Evolutionary conservation across 106 monocot genomes (phyloP).

Genomic region (Phalaenopsis aphrodite): DNA sequence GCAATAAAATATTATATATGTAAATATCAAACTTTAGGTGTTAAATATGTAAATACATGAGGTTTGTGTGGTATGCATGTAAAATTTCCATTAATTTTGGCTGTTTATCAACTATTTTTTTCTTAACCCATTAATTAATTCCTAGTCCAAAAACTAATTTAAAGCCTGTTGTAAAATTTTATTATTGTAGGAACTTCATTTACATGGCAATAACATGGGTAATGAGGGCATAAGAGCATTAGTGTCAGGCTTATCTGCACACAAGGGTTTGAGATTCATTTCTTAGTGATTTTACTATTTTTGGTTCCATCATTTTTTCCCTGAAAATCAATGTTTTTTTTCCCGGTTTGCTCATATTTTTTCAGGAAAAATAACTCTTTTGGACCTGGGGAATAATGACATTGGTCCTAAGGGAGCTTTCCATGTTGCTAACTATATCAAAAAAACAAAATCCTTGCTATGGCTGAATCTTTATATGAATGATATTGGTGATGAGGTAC

Average conservation of each 20-base stretch:
- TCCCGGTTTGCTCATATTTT: background rate
- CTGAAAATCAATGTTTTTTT: background rate
- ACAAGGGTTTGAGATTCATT: conserved; percentile 49
- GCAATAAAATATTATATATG: too few species aligned
- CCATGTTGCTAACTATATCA: conserved; percentile 86
- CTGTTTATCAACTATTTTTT: background rate
- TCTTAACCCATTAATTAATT: background rate
- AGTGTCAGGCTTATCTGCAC: conserved; percentile 66
- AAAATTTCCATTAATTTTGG: background rate
- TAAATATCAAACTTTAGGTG: too few species aligned
- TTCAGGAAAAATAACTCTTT: conserved; percentile 73
- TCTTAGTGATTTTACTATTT: background rate
- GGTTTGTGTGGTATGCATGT: too few species aligned
- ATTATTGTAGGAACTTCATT: conserved; percentile 74
- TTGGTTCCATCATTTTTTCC: background rate
- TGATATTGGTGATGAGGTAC: conserved; percentile 95
- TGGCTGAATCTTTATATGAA: conserved; percentile 99
- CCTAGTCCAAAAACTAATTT: background rate
- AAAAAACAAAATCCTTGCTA: conserved; percentile 66
- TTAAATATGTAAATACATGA: too few species aligned
- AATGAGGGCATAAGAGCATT: conserved; percentile 83
- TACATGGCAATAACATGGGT: conserved; percentile 91
- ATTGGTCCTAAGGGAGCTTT: conserved; percentile 87
- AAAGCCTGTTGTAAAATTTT: background rate
- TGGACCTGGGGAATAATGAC: conserved; percentile 95